Evolutionary conservation across 176 grass and related monocot species (phyloP), one percentile per base, ranked within the genome.

Genomic region (Tillandsia fasciculata): DNA sequence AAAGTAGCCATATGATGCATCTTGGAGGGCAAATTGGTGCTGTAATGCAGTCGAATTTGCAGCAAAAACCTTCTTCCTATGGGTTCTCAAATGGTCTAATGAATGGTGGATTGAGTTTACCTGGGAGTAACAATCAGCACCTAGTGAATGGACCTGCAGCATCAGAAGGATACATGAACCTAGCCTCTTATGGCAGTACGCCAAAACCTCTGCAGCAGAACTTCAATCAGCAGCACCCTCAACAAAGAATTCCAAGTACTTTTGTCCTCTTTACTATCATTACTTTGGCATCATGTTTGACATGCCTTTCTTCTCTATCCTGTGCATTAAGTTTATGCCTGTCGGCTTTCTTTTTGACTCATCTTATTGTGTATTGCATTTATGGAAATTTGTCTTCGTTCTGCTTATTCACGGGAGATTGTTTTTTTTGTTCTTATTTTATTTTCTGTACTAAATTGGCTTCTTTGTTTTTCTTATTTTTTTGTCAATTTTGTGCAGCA

Each of bases 241-340:
- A 83, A 56, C 90, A 81, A 82, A 99, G 90, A 76, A 88, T 91
- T 75, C 72, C 87, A 33, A 86, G 95, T 99, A 99, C 67, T 87
- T 57, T 75, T 72, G 53, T 71, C 75, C 12, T 53, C 57, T 79
- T 61, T 81, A 61, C 15, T 61, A 61, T 9, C 1, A 61, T 20
- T 61, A 15, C 15, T 61, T 61, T 61, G 13, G 56, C 53, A 48
- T 26, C 49, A 8, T 53, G 23, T 72, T 49, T 29, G 51, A 51
- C 65, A 64, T 53, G 33, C 33, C 3, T 42, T 5, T 69, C 63
- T 93, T 64, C 73, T 81, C 17, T 73, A 5, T 50, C 50, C 63
- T 72, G 68, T 65, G 65, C 51, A 47, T 33, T 12, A 8, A 70
- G 2, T 48, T 76, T 63, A 81, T 15, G 48, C 28, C 29, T 85